Evolutionary conservation across 441 rosid genomes (phyloP), one percentile per base, ranked within the genome.

Genomic region (Mallotus japonicus): DNA sequence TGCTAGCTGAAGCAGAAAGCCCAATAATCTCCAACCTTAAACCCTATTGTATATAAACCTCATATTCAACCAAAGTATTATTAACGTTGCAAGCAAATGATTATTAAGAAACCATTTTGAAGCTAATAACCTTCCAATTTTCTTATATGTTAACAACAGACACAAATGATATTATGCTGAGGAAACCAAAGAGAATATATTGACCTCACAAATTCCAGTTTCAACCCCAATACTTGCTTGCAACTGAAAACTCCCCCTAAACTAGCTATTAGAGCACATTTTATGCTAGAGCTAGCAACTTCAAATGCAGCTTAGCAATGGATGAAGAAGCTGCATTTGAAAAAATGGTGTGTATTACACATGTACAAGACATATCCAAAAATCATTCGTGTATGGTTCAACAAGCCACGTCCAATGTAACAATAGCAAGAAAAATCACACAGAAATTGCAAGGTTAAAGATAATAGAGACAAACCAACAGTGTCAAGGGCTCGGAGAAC

Each of bases 401-500:
- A 20, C 11, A 65, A 60, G n/a, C 51, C 67, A 32, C 32, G 8
- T 50, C 62, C 59, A 37, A 49, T 47, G 24, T 49, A 42, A 24
- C 20, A 47, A 2, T 14, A 17, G 20, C 40, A 54, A 64, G 20
- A 63, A 13, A 62, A 62, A 22, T 15, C 8, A 59, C n/a, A 34
- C 13, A 15, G 16, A 14, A 55, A 53, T 13, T 0, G 22, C 8
- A 55, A 69, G 70, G 47, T 10, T 70, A 72, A 55, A 66, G 77
- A 67, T 20, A 51, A 67, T 42, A 61, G 62, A 75, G 63, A 87
- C 95, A 74, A 76, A 95, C 98, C 99, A 76, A 92, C 98, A 22
- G 99, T 95, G 68, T 95, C 99, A 47, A 95, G 98, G 71, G 98
- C 99, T 74, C 98, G 92, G 69, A 95, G 99, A 83, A 95, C 96